These are phyloP conservation scores for Coniochaeta sp. DNA, from an alignment of 2,329 filamentous ascomycete species.

Conservation along the genomic window DNA sequence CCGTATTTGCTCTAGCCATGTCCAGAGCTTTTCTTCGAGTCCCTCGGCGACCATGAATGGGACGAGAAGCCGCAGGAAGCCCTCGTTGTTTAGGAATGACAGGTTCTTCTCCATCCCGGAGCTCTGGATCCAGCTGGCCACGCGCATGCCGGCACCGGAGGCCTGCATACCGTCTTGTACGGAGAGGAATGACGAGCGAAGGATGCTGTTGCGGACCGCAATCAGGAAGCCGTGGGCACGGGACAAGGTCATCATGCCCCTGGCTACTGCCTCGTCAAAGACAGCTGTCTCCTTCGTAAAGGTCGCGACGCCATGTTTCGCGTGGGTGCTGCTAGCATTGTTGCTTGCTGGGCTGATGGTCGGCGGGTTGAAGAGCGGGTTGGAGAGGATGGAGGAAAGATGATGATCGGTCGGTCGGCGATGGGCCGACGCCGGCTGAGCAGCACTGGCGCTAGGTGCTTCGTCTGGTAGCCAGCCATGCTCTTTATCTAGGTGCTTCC, in stretches of 20 bases:
- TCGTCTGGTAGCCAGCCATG: slow-evolving; percentile 37
- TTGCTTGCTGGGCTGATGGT: slow-evolving; percentile 9
- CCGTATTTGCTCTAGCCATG: slow-evolving; percentile 39
- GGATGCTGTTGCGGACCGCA: slow-evolving; percentile 34
- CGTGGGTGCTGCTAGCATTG: slow-evolving; percentile 27
- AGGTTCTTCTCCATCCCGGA: slow-evolving; percentile 39
- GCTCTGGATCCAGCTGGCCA: slow-evolving; percentile 46
- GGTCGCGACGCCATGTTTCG: neutral
- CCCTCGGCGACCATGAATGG: slow-evolving; percentile 46
- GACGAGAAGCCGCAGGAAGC: slow-evolving; percentile 29
- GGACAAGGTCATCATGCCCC: slow-evolving; percentile 46
- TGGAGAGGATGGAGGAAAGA: slow-evolving; percentile 48
- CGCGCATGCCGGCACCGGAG: slow-evolving; percentile 37
- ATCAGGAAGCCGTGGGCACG: slow-evolving; percentile 47
- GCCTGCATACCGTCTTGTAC: slow-evolving; percentile 25
- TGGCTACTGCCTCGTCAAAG: slow-evolving; percentile 47
- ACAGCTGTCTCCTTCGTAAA: slow-evolving; percentile 33
- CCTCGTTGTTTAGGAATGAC: slow-evolving; percentile 33
- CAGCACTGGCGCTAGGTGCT: slow-evolving; percentile 6
- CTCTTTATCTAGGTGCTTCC: slow-evolving; percentile 49
- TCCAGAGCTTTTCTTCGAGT: slow-evolving; percentile 42
- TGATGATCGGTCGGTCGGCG: slow-evolving; percentile 39
- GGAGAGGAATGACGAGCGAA: slow-evolving; percentile 22
- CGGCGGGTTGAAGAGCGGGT: slow-evolving; percentile 42
- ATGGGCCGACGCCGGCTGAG: slow-evolving; percentile 8